phyloP scores from a whole-genome alignment of 352 stramenopile species.

The Pythium brassicae region DNA sequence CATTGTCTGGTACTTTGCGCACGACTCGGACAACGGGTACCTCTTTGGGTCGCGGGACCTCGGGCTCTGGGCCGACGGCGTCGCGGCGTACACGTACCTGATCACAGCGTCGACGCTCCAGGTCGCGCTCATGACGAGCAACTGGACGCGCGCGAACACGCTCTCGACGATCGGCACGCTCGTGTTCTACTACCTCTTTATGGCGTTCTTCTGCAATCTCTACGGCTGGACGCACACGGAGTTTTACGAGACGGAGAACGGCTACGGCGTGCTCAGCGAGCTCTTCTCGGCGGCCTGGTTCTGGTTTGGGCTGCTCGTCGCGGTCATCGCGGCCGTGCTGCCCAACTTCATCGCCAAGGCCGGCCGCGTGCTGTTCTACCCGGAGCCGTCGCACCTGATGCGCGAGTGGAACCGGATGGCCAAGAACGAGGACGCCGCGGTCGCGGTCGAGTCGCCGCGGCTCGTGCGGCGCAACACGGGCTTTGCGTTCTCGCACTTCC shows the following conservation, averaged over 20 bases:
- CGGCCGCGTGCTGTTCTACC: constrained; percentile 83
- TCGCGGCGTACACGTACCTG: constrained; percentile 82
- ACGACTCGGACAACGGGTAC: constrained; percentile 36
- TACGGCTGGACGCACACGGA: constrained; percentile 74
- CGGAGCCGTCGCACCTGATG: constrained; percentile 86
- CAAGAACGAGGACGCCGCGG: constrained; percentile 62
- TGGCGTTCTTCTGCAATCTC: constrained; percentile 75
- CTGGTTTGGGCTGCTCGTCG: constrained; percentile 71
- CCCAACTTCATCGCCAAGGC: constrained; percentile 87
- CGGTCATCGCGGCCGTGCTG: constrained; percentile 53
- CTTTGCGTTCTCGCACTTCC: constrained; percentile 83
- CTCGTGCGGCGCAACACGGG: constrained; percentile 83
- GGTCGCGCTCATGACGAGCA: constrained; percentile 86
- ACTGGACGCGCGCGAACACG: constrained; percentile 78
- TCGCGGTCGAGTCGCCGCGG: constrained; percentile 57
- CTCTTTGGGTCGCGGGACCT: constrained; percentile 67
- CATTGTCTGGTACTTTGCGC: constrained; percentile 78
- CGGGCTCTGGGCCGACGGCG: constrained; percentile 73
- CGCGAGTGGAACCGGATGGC: constrained; percentile 86
- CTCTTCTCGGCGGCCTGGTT: constrained; percentile 75
- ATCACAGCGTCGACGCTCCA: constrained; percentile 84
- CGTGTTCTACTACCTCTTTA: constrained; percentile 86
- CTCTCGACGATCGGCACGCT: constrained; percentile 74
- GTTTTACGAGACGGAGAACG: constrained; percentile 77
- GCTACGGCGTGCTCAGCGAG: constrained; percentile 59